These are phyloP conservation scores for Russula vinacea DNA, from an alignment of 768 basidiomycete species.

Conservation along the genomic window DNA sequence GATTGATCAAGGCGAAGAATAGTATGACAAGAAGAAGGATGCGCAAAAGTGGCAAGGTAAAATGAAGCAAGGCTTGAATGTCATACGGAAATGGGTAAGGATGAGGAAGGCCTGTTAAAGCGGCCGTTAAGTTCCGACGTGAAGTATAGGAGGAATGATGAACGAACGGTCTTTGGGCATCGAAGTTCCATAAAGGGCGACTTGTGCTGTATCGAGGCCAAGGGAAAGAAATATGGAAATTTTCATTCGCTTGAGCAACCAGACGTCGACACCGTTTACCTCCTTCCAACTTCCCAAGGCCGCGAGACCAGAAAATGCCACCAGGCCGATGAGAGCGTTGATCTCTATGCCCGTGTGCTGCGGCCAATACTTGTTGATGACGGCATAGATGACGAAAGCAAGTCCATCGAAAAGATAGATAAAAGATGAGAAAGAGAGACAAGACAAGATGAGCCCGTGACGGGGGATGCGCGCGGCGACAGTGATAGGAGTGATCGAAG, in stretches of 20 bases:
- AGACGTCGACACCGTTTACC: slow-evolving; percentile 63
- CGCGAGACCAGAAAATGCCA: slow-evolving; percentile 69
- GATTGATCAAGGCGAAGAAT: slow-evolving; percentile 57
- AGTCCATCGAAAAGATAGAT: slow-evolving; percentile 78
- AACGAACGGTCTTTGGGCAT: slow-evolving; percentile 37
- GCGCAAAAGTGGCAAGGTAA: slow-evolving; percentile 61
- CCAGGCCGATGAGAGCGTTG: slow-evolving; percentile 63
- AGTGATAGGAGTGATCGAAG: slow-evolving; percentile 75
- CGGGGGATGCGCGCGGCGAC: slow-evolving; percentile 71
- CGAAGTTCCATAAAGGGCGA: slow-evolving; percentile 50
- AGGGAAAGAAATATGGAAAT: slow-evolving; percentile 52
- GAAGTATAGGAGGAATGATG: not conserved
- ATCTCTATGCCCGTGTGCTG: slow-evolving; percentile 60
- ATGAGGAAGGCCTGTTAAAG: slow-evolving; percentile 23
- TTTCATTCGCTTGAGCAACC: slow-evolving; percentile 60
- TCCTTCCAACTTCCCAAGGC: slow-evolving; percentile 80
- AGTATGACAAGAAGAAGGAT: slow-evolving; percentile 60
- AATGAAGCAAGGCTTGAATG: slow-evolving; percentile 44
- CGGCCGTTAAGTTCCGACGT: slow-evolving; percentile 4
- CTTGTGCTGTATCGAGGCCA: slow-evolving; percentile 57
- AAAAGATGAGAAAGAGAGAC: slow-evolving; percentile 66
- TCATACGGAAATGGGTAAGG: slow-evolving; percentile 33
- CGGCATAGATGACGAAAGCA: slow-evolving; percentile 60
- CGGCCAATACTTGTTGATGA: slow-evolving; percentile 66
- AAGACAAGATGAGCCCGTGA: slow-evolving; percentile 65